phyloP scores from a whole-genome alignment of 805 yeast species.

The Millerozyma miso region DNA sequence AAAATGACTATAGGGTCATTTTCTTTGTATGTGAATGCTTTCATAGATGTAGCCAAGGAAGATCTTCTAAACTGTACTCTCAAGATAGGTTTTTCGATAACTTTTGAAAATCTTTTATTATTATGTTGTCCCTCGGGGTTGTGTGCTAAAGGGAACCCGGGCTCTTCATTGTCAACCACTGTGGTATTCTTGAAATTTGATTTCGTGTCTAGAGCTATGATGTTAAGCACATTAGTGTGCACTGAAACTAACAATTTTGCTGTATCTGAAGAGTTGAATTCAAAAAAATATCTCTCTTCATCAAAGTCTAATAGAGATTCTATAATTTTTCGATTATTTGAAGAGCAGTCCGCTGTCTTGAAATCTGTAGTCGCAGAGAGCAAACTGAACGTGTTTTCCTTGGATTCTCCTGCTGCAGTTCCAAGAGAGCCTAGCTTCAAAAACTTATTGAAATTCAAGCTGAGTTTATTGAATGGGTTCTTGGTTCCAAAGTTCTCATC shows the following conservation, averaged over 20 bases:
- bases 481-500: constrained; percentile 9
- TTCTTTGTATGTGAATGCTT: constrained; percentile 22
- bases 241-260: constrained; percentile 38
- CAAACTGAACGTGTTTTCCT: constrained; percentile 1
- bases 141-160: constrained; percentile 12
- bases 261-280: constrained; percentile 24
- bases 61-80: constrained; percentile 34
- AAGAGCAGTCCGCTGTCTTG: not conserved
- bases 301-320: constrained; percentile 30
- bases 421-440: constrained; percentile 10
- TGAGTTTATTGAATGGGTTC: constrained; percentile 30
- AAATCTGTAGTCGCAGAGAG: not conserved
- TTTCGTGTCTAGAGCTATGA: constrained; percentile 33
- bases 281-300: constrained; percentile 24
- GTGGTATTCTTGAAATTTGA: constrained; percentile 20
- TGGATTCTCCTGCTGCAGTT: not conserved
- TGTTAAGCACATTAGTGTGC: constrained; percentile 49
- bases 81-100: constrained; percentile 43
- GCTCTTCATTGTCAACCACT: constrained; percentile 4
- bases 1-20: constrained; percentile 47
- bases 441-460: constrained; percentile 28
- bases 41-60: constrained; percentile 38
- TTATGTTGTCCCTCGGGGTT: constrained; percentile 11
- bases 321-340: constrained; percentile 6
- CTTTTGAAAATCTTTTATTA: constrained; percentile 11